A percentile compares a stretch with the other conserved stretches of the same genome.
Evolutionary conservation across 805 yeast genomes (phyloP).

Genomic region (Myxozyma melibiosi): DNA sequence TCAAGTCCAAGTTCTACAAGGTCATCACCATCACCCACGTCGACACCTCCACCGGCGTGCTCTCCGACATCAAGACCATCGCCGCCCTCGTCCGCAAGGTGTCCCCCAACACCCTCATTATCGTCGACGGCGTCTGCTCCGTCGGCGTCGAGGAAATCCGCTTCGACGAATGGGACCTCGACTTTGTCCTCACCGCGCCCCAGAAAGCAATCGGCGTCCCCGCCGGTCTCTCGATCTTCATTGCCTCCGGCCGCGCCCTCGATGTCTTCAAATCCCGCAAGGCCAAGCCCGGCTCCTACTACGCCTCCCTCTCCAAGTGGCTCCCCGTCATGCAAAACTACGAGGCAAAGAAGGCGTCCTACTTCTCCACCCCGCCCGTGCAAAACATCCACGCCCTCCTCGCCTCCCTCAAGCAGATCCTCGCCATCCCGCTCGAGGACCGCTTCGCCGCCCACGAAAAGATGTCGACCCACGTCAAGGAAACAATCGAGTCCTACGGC

Average conservation of each 20-base stretch:
- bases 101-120: conserved; percentile 77
- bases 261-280: conserved; percentile 58
- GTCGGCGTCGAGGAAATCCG: conserved; percentile 84
- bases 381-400: conserved; percentile 81
- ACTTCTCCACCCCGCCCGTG: conserved; percentile 97
- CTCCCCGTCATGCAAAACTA: conserved; percentile 83
- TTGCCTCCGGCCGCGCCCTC: conserved; percentile 76
- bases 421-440: conserved; percentile 55
- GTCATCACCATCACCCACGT: conserved; percentile 89
- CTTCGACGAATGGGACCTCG: conserved; percentile 88
- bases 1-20: conserved; percentile 57
- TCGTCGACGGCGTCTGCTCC: conserved; percentile 95
- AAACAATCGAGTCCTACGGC: conserved; percentile 58
- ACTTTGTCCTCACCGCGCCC: conserved; percentile 85
- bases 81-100: conserved; percentile 60
- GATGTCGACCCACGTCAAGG: conserved; percentile 68
- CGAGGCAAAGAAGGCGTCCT: conserved; percentile 76
- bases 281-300: conserved; percentile 53
- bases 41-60: conserved; percentile 95
- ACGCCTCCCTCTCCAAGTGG: conserved; percentile 81
- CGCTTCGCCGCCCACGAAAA: conserved; percentile 66
- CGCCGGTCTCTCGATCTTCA: conserved; percentile 81
- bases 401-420: conserved; percentile 72
- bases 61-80: conserved; percentile 66
- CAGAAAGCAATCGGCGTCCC: conserved; percentile 97